Conservation (phyloP, 2,329 filamentous ascomycete genomes). For the Aspergillus glaucus region DNA sequence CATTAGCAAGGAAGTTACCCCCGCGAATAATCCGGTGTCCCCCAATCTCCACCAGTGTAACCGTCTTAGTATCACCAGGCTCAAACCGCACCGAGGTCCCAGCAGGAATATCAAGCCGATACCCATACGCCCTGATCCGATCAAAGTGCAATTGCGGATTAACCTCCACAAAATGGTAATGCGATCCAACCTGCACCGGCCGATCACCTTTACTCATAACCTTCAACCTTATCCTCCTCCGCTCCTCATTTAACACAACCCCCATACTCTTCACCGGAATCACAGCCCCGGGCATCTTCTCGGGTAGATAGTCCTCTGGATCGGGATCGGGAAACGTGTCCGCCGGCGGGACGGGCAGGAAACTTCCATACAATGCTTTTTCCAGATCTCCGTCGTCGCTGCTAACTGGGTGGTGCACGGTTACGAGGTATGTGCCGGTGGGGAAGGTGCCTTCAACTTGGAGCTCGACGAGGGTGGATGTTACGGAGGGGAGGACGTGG, state of each 20-base stretch:
- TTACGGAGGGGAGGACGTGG: constrained; percentile 80
- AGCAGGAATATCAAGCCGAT: constrained; percentile 79
- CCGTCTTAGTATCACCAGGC: constrained; percentile 85
- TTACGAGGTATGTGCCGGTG: constrained; percentile 86
- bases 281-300: constrained; percentile 72
- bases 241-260: constrained; percentile 66
- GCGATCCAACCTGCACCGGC: constrained; percentile 77
- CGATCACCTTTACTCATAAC: constrained; percentile 84
- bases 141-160: constrained; percentile 89
- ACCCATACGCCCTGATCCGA: constrained; percentile 73
- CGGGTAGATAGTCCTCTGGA: constrained; percentile 58
- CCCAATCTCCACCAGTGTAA: constrained; percentile 81
- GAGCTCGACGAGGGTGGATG: constrained; percentile 70
- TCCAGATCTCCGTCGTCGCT: constrained; percentile 79
- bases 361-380: constrained; percentile 85
- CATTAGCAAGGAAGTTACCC: constrained; percentile 73
- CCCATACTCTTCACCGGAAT: constrained; percentile 61
- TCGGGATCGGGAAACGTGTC: constrained; percentile 62
- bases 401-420: constrained; percentile 82
- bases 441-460: constrained; percentile 94
- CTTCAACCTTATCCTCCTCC: constrained; percentile 64
- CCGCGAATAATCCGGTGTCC: constrained; percentile 74
- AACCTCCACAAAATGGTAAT: constrained; percentile 95
- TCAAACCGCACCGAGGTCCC: constrained; percentile 92
- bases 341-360: constrained; percentile 69